A percentile compares a stretch with the other conserved stretches of the same genome.
Evolutionary conservation across 78 protist species (phyloP).

Genomic region (Diacronema lutheri): DNA sequence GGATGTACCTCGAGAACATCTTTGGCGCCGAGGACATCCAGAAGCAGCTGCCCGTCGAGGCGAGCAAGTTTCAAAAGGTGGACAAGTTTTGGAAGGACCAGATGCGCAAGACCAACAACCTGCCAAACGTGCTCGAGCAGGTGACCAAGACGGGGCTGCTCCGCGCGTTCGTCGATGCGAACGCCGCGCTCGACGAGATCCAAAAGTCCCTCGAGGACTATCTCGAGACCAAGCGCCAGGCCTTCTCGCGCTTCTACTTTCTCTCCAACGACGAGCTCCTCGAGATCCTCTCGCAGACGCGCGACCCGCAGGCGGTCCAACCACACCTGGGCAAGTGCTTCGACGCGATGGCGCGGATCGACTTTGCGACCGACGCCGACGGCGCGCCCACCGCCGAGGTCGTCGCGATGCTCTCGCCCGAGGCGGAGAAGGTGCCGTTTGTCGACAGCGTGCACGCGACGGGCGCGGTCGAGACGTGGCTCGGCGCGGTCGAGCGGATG

Average conservation of each 20-base stretch:
- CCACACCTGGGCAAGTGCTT: constrained; percentile 80
- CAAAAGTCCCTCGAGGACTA: constrained; percentile 75
- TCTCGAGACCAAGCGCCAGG: constrained; percentile 69
- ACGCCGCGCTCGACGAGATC: constrained; percentile 56
- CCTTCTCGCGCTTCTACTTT: constrained; percentile 83
- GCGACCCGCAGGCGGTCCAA: constrained; percentile 71
- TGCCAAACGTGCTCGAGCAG: constrained; percentile 42
- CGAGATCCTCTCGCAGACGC: constrained; percentile 74
- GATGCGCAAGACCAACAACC: constrained; percentile 44
- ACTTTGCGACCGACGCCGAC: constrained; percentile 5
- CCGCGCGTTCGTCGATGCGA: constrained; percentile 51
- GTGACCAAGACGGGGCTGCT: constrained; percentile 35
- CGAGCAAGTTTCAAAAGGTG: constrained; percentile 50
- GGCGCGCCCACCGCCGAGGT: constrained; percentile 16
- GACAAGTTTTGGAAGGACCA: constrained; percentile 68
- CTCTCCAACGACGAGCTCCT: constrained; percentile 75
- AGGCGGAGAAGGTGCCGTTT: constrained; percentile 67
- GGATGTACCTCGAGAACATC: constrained; percentile 68
- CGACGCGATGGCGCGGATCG: constrained; percentile 49
- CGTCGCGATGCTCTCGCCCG: constrained; percentile 57
- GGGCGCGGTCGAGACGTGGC: constrained; percentile 69
- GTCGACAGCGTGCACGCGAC: not conserved
- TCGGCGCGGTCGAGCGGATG: constrained; percentile 34
- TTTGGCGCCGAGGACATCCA: constrained; percentile 70
- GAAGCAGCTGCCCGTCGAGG: constrained; percentile 70